Evolutionary conservation across 805 yeast species (phyloP), one percentile per base, ranked within the genome.

Genomic region (Teunomyces stri): DNA sequence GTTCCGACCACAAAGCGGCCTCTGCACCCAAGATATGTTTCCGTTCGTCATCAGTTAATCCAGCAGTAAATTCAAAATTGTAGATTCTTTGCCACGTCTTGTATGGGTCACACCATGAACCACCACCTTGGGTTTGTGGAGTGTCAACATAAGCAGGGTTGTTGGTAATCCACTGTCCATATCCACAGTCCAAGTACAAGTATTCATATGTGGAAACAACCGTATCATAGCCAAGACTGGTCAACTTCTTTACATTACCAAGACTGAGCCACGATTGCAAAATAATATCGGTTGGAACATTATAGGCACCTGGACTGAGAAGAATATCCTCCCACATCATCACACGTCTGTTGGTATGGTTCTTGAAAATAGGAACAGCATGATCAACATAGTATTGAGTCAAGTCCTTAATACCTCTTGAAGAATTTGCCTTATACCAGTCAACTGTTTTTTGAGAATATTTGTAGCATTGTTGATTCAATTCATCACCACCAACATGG

Each of bases 21-120:
- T 68, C 75, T 2, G 68, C 74, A 2, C 76, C 77, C 36, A 69
- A 42, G 20, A 72, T 59, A 40, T 63, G 71, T 15, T 38, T 22
- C 9, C 51, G 49, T 53, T 72, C 67, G 5, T 43, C 57, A 1
- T 47, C 58, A 12, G 71, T 68, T 34, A 72, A 58, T 42, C 58
- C 58, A 10, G 55, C 57, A 13, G 65, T 51, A 44, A 70, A 56
- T 47, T 71, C 75, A 45, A 53, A 69, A 47, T 58, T 55, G 52
- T 71, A 72, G 38, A 72, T 69, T 43, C 70, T 52, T 51, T 72
- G 76, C 74, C 74, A 72, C 1, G 70, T 68, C 53, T 71, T 72
- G 58, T 72, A 72, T 6, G 77, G 76, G 22, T 61, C 69, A 51
- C 76, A 71, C 71, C 72, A 70, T 2, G 70, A 62, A 6, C 74